Evolutionary conservation across 352 stramenopile species (phyloP).

Genomic region (Achlya hypogyna): DNA sequence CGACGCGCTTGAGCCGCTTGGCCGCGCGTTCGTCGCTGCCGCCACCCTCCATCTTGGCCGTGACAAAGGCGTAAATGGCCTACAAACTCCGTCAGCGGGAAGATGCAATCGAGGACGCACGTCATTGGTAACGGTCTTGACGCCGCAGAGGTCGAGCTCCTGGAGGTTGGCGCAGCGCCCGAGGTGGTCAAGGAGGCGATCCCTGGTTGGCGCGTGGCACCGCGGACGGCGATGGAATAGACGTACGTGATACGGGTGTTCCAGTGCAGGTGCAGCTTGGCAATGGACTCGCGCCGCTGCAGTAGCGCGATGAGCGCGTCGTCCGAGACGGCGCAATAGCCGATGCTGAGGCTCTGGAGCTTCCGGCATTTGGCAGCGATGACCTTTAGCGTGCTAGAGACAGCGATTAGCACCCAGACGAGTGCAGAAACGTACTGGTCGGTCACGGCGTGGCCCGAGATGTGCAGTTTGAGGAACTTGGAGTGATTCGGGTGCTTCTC

Average conservation of each 20-base stretch:
- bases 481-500: conserved; percentile 85
- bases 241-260: conserved; percentile 78
- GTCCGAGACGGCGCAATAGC: conserved; percentile 79
- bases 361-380: conserved; percentile 87
- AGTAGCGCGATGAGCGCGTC: conserved; percentile 77
- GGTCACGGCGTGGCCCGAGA: conserved; percentile 72
- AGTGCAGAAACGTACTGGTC: conserved; percentile 47
- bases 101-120: conserved; percentile 27
- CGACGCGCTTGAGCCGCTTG: conserved; percentile 83
- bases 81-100: conserved; percentile 44
- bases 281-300: conserved; percentile 74
- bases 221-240: conserved; percentile 6
- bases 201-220: conserved; percentile 27
- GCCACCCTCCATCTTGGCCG: conserved; percentile 29
- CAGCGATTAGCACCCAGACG: neutral
- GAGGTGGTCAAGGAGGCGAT: conserved; percentile 74
- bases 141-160: conserved; percentile 79
- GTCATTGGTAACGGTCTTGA: conserved; percentile 78
- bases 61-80: conserved; percentile 74
- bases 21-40: conserved; percentile 51
- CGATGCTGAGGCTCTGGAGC: conserved; percentile 76
- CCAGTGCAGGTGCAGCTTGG: conserved; percentile 73
- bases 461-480: conserved; percentile 79
- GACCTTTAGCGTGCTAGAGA: conserved; percentile 60
- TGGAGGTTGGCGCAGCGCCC: conserved; percentile 69